Base-by-base conservation (phyloP, 176 grass and related monocot species). In the Phyllostachys edulis region DNA sequence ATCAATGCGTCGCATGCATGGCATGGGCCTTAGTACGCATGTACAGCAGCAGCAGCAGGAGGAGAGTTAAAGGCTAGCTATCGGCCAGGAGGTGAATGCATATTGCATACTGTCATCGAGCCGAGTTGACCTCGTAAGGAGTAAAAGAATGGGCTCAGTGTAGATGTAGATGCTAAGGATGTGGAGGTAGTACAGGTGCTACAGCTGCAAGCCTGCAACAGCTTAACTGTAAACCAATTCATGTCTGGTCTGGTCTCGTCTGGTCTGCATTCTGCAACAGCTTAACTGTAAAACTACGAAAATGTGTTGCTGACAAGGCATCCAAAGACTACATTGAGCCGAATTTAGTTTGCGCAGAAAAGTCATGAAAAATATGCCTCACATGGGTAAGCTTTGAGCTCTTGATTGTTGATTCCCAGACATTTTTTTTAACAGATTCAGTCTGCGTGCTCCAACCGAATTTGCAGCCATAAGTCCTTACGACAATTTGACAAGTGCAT, bases 41-140 rank as follows among this genome's bases (percentile, higher is more conserved):
- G 21, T 26, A 13, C 10, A 70, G 39, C 5, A 26, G 68, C 21
- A 46, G 41, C 2, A 15, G 21, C 3, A 50, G 13, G 0, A 45
- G 4, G 47, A 54, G 51, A 44, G 40, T 10, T 47, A 50, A 29
- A 29, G 44, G 67, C 44, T n/a, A 23, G 67, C 49, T 34, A 39
- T 65, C 29, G 76, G 32, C 6, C 56, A 78, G 52, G 57, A n/a
- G 68, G 55, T 36, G 77, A 74, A 79, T 18, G n/a, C n/a, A n/a
- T n/a, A n/a, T n/a, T n/a, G 69, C 24, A 72, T 27, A 51, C 73
- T 85, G 82, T 37, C 7, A 38, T 49, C 52, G 39, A 80, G 75
- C 41, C 26, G 77, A 45, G 85, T 87, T 87, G 85, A 87, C 85
- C 77, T 81, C 38, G 37, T 47, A 81, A 74, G 23, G 18, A 81